Percentiles rank a stretch among this genome's conserved stretches.
These are phyloP conservation scores for Trichoderma oligosporum DNA, from an alignment of 2,329 filamentous ascomycete species.

Conservation along the genomic window DNA sequence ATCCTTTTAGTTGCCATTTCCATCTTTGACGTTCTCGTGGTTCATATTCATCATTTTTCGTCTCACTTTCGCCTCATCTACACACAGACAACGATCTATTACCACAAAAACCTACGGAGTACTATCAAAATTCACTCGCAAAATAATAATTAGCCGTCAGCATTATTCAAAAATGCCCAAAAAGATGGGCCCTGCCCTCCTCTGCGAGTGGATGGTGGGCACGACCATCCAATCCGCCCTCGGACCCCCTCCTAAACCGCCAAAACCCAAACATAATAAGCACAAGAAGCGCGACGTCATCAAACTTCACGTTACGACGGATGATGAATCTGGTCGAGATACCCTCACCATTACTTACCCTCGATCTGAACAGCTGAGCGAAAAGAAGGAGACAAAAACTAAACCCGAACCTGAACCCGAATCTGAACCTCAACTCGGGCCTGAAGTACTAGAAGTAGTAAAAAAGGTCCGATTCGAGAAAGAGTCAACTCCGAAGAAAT, in stretches of 20 bases:
- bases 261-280: conserved; percentile 22
- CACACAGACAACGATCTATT: background rate
- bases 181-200: conserved; percentile 22
- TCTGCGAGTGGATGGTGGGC: conserved; percentile 43
- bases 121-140: background rate
- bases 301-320: conserved; percentile 44
- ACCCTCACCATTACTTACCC: conserved; percentile 48
- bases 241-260: conserved; percentile 25
- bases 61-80: background rate
- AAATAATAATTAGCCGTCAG: background rate
- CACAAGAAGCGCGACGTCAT: conserved; percentile 33
- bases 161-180: background rate
- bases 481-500: conserved; percentile 32
- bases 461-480: conserved; percentile 46
- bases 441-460: conserved; percentile 16
- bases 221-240: conserved; percentile 34
- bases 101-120: too few relatives aligned
- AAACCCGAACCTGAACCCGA: background rate
- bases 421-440: background rate
- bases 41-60: background rate
- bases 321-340: conserved; percentile 51
- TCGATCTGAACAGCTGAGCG: conserved; percentile 30
- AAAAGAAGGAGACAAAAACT: conserved; percentile 17
- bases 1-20: background rate
- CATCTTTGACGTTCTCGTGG: background rate